Evolutionary conservation across 2,329 filamentous ascomycete genomes (phyloP), one percentile per base, ranked within the genome.

Genomic region (Polychaeton citri): DNA sequence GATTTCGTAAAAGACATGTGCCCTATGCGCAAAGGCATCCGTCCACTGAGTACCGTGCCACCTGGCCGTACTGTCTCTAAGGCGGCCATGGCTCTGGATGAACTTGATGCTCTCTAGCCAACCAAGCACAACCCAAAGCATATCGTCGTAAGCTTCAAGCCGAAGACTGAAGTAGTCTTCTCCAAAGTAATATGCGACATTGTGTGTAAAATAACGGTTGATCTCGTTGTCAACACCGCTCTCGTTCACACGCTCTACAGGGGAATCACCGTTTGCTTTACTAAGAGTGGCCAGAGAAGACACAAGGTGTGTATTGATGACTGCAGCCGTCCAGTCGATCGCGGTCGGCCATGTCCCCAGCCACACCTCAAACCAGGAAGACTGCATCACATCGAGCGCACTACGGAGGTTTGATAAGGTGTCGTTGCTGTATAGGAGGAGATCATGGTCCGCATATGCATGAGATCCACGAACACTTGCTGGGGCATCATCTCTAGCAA

Each of bases 241-340:
- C 13, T 50, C 42, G 49, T 54, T 33, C 51, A 43, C 30, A 52
- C 38, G 21, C 34, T 32, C 7, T 33, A 19, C 19, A 34, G 32
- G 18, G 30, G 33, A 57, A 16, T 55, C 48, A 19, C 46, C 47
- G 5, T 41, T 36, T 10, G 24, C 24, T 16, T 16, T 17, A 16
- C 30, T 32, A 16, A 32, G 12, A 5, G 30, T 32, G 10, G 13
- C n/a, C 26, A 42, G 20, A 13, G 78, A 72, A 10, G 77, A 81
- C 0, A 83, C 80, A 21, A 94, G 61, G 38, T 88, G 76, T 0
- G 87, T 94, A 30, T 78, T 77, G 47, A 84, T 66, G 6, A 95
- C 84, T 3, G 88, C 87, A 13, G 78, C 79, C 0, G 88, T 96
- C 88, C 88, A 96, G 62, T 95, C 88, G 50, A 93, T 95, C 20